Base-by-base conservation (phyloP, 352 stramenopile genomes). In the Thalassiosira oceanica region DNA sequence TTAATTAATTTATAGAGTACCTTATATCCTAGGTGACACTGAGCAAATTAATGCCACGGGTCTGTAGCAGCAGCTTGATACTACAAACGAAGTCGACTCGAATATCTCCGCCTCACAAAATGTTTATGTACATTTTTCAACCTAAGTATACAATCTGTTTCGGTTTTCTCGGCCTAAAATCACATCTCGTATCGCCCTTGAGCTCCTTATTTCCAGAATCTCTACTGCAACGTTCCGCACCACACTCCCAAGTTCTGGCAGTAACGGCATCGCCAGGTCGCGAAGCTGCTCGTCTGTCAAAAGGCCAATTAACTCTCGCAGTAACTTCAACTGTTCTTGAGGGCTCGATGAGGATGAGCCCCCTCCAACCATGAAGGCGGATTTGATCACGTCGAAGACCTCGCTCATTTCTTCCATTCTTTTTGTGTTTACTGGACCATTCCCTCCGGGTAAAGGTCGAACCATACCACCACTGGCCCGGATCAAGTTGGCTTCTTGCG, bases 201-300 rank as follows among this genome's bases (percentile, higher is more conserved):
- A 87, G 26, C 72, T 80, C 55, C 84, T 63, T 37, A 89, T 91
- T 62, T 91, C 82, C 2, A 91, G 42, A 7, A 91, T 80, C 77
- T 90, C 79, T 7, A 90, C 81, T 29, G 84, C 84, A 3, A 91
- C 84, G 63, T 84, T 79, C 71, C 85, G 79, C 57, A 84, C 64
- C 1, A 91, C 84, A 37, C 44, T 80, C 49, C 54, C 75, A 13
- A 87, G 43, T 61, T 89, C 84, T 45, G 77, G 73, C 26, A 91
- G 45, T 24, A 90, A 43, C 26, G 76, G 74, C 39, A 54, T 64
- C 27, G 69, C 62, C 26, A 86, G 50, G 61, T 79, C 57, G 48
- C 77, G 75, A 23, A 68, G 42, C 33, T 79, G 48, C 27, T 80
- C 76, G 44, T 87, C 76, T 31, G 43, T 74, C n/a, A 88, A 24